phyloP scores from a whole-genome alignment of 257 asterid species.

The Solanum chaucha region DNA sequence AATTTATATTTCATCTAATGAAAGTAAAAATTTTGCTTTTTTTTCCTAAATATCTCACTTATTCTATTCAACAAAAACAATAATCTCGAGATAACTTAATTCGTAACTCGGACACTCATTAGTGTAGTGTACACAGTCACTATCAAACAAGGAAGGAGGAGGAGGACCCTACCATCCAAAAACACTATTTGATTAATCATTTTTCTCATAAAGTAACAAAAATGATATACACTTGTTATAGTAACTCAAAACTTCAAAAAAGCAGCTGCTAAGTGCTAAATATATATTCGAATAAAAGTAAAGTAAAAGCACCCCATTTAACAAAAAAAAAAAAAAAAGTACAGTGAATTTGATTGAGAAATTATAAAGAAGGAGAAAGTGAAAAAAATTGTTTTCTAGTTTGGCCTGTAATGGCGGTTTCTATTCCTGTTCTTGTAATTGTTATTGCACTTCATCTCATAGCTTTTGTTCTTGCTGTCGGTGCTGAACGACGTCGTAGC shows the following conservation, averaged over 20 bases:
- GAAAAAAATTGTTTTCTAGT: neutral
- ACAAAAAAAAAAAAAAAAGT: neutral
- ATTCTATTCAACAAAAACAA: no score
- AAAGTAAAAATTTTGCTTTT: no score
- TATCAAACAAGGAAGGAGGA: neutral
- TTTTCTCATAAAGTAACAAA: neutral
- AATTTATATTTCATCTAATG: no score
- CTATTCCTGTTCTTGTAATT: conserved; percentile 56
- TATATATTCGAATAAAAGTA: neutral
- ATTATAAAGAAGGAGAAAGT: no score
- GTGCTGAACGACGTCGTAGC: conserved; percentile 98
- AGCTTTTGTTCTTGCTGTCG: conserved; percentile 91
- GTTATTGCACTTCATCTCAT: conserved; percentile 60
- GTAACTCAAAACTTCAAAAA: neutral
- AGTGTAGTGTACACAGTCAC: neutral
- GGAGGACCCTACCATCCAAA: neutral
- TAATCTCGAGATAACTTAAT: neutral
- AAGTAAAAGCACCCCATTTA: neutral
- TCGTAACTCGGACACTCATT: no score
- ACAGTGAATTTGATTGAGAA: neutral
- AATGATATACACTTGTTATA: neutral
- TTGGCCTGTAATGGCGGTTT: conserved; percentile 48
- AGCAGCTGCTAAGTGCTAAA: neutral
- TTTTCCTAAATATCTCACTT: no score
- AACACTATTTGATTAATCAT: neutral